Conservation (phyloP, 768 basidiomycete species). For the Asterophora parasitica region DNA sequence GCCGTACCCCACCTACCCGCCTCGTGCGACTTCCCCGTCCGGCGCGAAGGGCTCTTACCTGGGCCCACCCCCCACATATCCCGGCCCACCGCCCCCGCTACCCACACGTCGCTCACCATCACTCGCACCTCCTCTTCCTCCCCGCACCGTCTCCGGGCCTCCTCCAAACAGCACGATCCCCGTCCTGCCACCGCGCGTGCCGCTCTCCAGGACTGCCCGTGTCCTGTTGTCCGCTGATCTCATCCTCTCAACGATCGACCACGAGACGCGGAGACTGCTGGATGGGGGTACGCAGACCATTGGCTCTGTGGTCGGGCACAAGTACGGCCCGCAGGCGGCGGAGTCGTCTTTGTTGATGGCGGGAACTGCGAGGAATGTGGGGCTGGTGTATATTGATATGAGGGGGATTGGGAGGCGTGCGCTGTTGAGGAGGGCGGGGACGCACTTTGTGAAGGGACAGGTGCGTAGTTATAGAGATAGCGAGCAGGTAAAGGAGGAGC, state of each 20-base stretch:
- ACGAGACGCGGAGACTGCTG: constrained; percentile 48
- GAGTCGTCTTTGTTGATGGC: constrained; percentile 55
- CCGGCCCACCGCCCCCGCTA: constrained; percentile 22
- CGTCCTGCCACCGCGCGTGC: constrained; percentile 17
- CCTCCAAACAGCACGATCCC: constrained; percentile 3
- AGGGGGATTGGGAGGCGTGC: constrained; percentile 67
- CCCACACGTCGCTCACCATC: constrained; percentile 29
- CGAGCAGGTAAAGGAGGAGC: neutral
- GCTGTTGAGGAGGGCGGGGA: constrained; percentile 58
- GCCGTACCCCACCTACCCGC: constrained; percentile 15
- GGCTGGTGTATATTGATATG: constrained; percentile 74
- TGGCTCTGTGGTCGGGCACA: constrained; percentile 51
- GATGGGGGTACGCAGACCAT: constrained; percentile 45
- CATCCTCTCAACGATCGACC: constrained; percentile 59
- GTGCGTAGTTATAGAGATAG: constrained; percentile 8
- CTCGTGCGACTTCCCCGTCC: constrained; percentile 15
- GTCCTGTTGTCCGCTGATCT: constrained; percentile 62
- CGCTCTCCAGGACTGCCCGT: constrained; percentile 39
- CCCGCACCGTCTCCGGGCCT: constrained; percentile 19
- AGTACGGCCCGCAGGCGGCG: constrained; percentile 59
- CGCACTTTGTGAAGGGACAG: constrained; percentile 46
- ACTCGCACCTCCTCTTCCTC: constrained; percentile 31
- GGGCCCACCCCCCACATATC: constrained; percentile 17
- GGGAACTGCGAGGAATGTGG: constrained; percentile 66
- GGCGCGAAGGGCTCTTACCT: constrained; percentile 7